Percentiles rank a stretch among this genome's conserved stretches.
Evolutionary conservation across 148 eudicot genomes (phyloP).

Genomic region (Pharnaceum exiguum): DNA sequence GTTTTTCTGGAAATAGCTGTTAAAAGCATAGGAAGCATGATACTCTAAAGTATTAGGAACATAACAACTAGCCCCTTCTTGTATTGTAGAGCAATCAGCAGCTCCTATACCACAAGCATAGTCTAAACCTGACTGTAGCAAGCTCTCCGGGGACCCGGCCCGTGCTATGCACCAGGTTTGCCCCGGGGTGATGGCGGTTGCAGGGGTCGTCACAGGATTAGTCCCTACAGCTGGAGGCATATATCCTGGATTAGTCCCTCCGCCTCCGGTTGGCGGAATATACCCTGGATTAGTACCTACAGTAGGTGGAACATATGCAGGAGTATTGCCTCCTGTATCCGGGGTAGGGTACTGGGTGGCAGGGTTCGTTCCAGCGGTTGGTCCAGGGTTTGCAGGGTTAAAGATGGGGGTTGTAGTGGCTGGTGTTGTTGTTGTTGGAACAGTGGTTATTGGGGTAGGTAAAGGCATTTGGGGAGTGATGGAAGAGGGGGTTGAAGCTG

Average conservation of each 20-base stretch:
- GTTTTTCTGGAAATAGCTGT: constrained; percentile 76
- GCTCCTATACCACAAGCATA: constrained; percentile 90
- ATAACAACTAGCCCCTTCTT: constrained; percentile 66
- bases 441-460: constrained; percentile 21
- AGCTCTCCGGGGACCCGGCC: constrained; percentile 44
- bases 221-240: too few relatives aligned
- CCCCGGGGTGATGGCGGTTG: constrained; percentile 34
- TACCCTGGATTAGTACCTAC: too few relatives aligned
- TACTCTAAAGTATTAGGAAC: constrained; percentile 59
- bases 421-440: constrained; percentile 29
- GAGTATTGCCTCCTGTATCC: constrained; percentile 21
- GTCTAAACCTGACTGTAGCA: constrained; percentile 65
- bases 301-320: too few relatives aligned
- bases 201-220: constrained; percentile 37
- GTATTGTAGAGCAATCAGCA: constrained; percentile 77
- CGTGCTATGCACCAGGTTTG: constrained; percentile 86
- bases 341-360: constrained; percentile 39
- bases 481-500: constrained; percentile 37
- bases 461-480: constrained; percentile 28
- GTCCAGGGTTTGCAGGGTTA: constrained; percentile 20
- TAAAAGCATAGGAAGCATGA: constrained; percentile 91
- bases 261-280: too few relatives aligned
- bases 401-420: constrained; percentile 14
- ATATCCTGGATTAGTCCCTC: too few relatives aligned
- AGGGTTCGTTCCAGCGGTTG: constrained; percentile 31